Percentiles rank a stretch among this genome's conserved stretches.
Conservation (phyloP, 805 yeast genomes). For the Ogataea paraovalis region DNA sequence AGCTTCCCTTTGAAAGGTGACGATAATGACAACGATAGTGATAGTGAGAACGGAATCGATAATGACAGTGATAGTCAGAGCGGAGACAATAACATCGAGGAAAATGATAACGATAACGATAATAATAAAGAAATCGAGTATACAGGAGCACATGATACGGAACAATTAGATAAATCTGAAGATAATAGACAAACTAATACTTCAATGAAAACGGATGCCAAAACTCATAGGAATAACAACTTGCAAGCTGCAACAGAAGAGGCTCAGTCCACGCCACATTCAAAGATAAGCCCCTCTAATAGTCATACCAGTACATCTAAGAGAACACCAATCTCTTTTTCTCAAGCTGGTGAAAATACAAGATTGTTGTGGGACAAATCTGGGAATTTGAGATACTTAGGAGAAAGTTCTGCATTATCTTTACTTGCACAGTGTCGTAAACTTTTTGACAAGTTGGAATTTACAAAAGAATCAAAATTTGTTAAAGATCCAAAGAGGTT, state of each 20-base stretch:
- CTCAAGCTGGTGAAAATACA: conserved; percentile 22
- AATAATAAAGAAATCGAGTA: neutral
- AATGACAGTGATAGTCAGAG: neutral
- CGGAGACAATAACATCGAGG: neutral
- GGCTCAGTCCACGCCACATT: neutral
- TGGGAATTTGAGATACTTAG: conserved; percentile 36
- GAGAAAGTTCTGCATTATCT: conserved; percentile 41
- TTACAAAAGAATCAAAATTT: conserved; percentile 27
- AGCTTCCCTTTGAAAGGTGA: conserved; percentile 9
- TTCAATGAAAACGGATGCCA: neutral
- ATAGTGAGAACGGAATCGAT: neutral
- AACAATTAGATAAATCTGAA: neutral
- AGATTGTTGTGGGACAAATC: conserved; percentile 33
- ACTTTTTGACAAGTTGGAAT: conserved; percentile 28
- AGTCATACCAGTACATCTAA: neutral
- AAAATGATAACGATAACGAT: neutral
- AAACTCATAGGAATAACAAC: too few relatives aligned
- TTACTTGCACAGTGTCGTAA: conserved; percentile 38
- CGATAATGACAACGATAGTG: neutral
- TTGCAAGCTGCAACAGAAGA: neutral
- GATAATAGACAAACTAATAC: neutral
- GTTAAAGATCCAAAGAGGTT: conserved; percentile 37
- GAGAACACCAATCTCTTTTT: conserved; percentile 6
- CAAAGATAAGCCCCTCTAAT: conserved; percentile 2
- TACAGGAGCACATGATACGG: neutral